These are phyloP conservation scores for Irpex sp. DNA, from an alignment of 1,284 basidiomycete genomes.

Conservation along the genomic window DNA sequence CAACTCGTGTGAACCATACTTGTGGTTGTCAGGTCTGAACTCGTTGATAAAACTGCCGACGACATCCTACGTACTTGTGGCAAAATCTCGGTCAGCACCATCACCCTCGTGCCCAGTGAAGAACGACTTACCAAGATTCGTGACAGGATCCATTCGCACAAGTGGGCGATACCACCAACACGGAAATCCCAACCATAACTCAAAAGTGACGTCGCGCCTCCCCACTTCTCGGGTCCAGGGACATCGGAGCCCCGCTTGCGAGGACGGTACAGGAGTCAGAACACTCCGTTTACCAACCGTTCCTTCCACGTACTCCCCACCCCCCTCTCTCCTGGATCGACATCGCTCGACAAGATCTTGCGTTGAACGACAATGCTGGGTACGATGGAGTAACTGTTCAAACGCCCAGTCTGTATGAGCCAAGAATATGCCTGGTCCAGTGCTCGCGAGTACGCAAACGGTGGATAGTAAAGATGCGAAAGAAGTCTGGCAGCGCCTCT, in stretches of 20 bases:
- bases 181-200: too few relatives aligned
- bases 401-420: conserved; percentile 52
- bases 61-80: too few relatives aligned
- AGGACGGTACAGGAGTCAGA: background rate
- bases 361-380: conserved; percentile 63
- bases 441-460: conserved; percentile 74
- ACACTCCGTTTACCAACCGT: conserved; percentile 42
- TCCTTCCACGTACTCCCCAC: conserved; percentile 57
- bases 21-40: too few relatives aligned
- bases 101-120: too few relatives aligned
- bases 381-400: conserved; percentile 59
- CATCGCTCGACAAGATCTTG: conserved; percentile 52
- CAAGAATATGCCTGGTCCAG: conserved; percentile 73
- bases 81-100: too few relatives aligned
- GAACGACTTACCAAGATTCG: too few relatives aligned
- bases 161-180: too few relatives aligned
- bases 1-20: too few relatives aligned
- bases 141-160: too few relatives aligned
- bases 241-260: background rate
- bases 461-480: conserved; percentile 50
- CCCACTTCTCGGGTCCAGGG: too few relatives aligned
- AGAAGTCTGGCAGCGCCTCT: conserved; percentile 52
- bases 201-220: too few relatives aligned
- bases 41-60: too few relatives aligned
- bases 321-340: conserved; percentile 36